Evolutionary conservation across 495 filamentous ascomycete genomes (phyloP).

Genomic region (Usnea hakonensis): DNA sequence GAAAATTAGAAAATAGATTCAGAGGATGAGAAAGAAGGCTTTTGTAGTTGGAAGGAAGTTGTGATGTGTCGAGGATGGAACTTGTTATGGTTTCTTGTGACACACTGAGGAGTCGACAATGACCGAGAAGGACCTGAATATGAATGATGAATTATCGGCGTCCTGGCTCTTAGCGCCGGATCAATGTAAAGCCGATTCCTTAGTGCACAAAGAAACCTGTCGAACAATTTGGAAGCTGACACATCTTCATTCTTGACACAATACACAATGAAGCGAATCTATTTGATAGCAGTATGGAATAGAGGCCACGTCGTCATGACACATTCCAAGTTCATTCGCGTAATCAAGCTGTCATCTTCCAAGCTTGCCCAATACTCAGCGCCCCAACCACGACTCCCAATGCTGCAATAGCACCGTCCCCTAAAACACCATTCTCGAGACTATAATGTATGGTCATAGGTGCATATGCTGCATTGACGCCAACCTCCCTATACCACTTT

Average conservation of each 20-base stretch:
- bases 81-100: neutral
- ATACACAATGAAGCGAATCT: too few species aligned
- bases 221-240: conserved; percentile 8
- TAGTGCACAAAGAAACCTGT: conserved; percentile 4
- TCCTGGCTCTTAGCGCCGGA: conserved; percentile 6
- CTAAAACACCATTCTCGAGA: conserved; percentile 56
- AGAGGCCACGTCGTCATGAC: too few species aligned
- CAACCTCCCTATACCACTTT: conserved; percentile 16
- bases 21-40: neutral
- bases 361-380: conserved; percentile 59
- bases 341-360: conserved; percentile 35
- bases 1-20: neutral
- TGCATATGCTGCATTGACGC: conserved; percentile 48
- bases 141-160: conserved; percentile 11
- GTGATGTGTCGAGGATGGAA: neutral
- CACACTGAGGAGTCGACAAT: neutral
- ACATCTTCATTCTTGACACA: neutral
- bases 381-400: conserved; percentile 59
- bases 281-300: too few species aligned
- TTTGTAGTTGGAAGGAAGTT: neutral
- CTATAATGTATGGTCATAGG: conserved; percentile 76
- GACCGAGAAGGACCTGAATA: neutral
- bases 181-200: neutral
- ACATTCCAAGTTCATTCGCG: neutral
- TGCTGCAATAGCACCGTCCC: conserved; percentile 52